Base-by-base conservation (phyloP, 1,139 yeast species). In the Yamadazyma jaroonii region DNA sequence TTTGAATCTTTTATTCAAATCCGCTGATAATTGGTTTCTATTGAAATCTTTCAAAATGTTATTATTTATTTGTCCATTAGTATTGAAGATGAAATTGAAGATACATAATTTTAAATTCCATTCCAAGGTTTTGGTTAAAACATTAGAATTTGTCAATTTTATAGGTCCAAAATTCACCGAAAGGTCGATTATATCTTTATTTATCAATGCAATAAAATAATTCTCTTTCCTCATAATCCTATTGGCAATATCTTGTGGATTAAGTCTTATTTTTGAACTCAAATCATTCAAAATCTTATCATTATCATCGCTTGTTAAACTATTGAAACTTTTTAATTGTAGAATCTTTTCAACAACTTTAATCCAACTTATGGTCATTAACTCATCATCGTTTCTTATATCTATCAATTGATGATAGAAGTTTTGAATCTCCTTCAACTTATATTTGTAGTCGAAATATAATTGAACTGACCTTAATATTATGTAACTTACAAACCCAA, bases 161-260 rank as follows among this genome's bases (percentile, higher is more conserved):
- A 55, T 14, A 1, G 52, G 50, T 9, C 53, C 46, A 2, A 52
- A 29, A 5, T 53, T 47, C 8, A 67, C 44, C 0, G 83, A 71
- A 25, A 87, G 63, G 50, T 86, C 84, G 30, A 92, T 61, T 0
- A 90, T 66, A 45, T 86, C 81, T 49, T 82, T 86, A 61, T 89
- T 90, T 50, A 87, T 80, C 52, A 92, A 64, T 0, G 97, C 97
- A 54, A 92, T 87, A 68, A 88, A 74, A 56, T 90, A 92, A 56
- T 92, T 92, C 47, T 94, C 98, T 48, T 83, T 84, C 40, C 99
- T 72, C 98, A 92, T 90, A 41, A 92, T 86, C 44, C 98, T 70
- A 57, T 92, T 94, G 10, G 97, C 97, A 40, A 92, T 87, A 52
- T 84, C 95, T 57, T 89, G 97, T 3, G 97, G 95, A 54, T 87